A percentile compares a stretch with the other conserved stretches of the same genome.
Conservation (phyloP, 1,284 basidiomycete genomes). For the Microbotryum lychnidis-dioicae region DNA sequence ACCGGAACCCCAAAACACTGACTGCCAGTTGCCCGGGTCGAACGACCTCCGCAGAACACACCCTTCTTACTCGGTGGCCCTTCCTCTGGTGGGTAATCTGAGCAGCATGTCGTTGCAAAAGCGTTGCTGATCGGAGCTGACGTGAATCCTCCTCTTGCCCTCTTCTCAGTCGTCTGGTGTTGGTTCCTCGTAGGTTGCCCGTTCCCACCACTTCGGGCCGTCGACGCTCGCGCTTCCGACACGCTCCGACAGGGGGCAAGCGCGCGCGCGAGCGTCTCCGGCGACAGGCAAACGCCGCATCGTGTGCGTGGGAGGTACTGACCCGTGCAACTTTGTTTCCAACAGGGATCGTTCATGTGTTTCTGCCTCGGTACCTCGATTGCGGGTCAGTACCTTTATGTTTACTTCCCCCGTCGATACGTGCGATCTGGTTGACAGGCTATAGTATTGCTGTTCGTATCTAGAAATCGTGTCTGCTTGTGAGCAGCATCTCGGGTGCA, state of each 20-base stretch:
- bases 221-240: constrained; percentile 1
- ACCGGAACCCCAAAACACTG: no score
- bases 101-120: no score
- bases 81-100: constrained; percentile 49
- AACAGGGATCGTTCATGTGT: constrained; percentile 58
- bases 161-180: constrained; percentile 55
- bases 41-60: constrained; percentile 46
- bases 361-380: constrained; percentile 66
- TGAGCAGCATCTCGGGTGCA: neutral
- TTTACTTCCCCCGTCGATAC: neutral
- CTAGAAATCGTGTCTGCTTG: constrained; percentile 12
- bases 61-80: constrained; percentile 67
- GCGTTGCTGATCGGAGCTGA: no score
- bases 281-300: no score
- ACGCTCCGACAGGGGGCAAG: no score
- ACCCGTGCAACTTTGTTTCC: neutral
- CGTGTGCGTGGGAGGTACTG: neutral
- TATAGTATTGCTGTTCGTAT: no score
- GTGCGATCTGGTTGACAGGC: neutral
- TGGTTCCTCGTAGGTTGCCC: constrained; percentile 45
- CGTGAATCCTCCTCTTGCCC: no score
- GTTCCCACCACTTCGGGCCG: constrained; percentile 43
- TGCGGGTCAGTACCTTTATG: constrained; percentile 46
- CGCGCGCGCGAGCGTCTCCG: no score
- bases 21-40: no score